Evolutionary conservation across 2,329 filamentous ascomycete genomes (phyloP).

Genomic region (Aspergillus candidus): DNA sequence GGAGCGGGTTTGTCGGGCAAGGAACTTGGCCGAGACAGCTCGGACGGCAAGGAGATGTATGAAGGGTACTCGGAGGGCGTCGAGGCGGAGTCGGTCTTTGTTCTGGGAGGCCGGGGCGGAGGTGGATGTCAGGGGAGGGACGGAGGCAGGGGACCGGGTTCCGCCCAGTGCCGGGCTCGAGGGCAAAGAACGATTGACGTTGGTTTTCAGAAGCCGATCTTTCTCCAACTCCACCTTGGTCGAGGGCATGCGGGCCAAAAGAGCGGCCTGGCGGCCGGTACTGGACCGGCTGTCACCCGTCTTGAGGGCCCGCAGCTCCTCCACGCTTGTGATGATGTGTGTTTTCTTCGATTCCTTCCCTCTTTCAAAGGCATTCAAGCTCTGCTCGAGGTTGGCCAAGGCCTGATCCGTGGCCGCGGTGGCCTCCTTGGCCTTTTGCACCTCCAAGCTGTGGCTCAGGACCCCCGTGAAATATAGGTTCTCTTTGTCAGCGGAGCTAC

Average conservation of each 20-base stretch:
- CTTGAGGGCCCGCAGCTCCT: slow-evolving; percentile 33
- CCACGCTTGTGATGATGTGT: slow-evolving; percentile 32
- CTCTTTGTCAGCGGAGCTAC: slow-evolving; percentile 36
- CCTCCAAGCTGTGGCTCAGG: slow-evolving; percentile 52
- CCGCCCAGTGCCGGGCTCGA: slow-evolving; percentile 37
- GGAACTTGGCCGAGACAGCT: slow-evolving; percentile 43
- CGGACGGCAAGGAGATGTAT: slow-evolving; percentile 51
- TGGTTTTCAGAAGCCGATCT: slow-evolving; percentile 35
- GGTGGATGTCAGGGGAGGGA: slow-evolving; percentile 38
- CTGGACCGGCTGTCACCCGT: slow-evolving; percentile 29
- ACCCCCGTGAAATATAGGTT: slow-evolving; percentile 52
- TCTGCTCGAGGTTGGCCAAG: slow-evolving; percentile 54
- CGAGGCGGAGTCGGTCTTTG: slow-evolving; percentile 35
- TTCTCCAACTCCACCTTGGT: slow-evolving; percentile 38
- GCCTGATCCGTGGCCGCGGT: slow-evolving; percentile 55
- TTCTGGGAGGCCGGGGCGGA: slow-evolving; percentile 34
- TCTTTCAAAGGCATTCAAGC: slow-evolving; percentile 53
- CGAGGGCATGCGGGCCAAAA: slow-evolving; percentile 26
- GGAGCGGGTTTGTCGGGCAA: slow-evolving; percentile 44
- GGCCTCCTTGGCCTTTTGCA: slow-evolving; percentile 50
- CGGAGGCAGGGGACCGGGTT: slow-evolving; percentile 31
- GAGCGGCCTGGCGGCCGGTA: slow-evolving; percentile 24
- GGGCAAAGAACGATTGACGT: slow-evolving; percentile 35
- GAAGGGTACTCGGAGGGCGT: slow-evolving; percentile 41
- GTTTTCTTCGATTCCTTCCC: slow-evolving; percentile 56